These are phyloP conservation scores for Leccinum sublutescens DNA, from an alignment of 768 basidiomycete species.

Conservation along the genomic window DNA sequence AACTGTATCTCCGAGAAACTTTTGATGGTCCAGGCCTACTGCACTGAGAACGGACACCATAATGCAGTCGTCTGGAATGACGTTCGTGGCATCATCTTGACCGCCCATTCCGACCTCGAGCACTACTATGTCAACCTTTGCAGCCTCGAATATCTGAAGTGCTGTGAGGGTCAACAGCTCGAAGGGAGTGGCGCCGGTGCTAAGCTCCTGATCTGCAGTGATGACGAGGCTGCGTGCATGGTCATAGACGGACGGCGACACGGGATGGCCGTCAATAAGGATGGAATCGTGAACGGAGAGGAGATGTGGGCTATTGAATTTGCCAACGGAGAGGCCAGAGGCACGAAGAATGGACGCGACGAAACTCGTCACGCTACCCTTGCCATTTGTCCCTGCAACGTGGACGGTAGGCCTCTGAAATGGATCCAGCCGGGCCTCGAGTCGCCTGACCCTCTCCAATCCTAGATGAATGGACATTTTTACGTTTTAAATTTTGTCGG, in stretches of 20 bases:
- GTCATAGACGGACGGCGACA: conserved; percentile 49
- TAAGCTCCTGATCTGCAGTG: conserved; percentile 41
- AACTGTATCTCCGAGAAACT: conserved; percentile 78
- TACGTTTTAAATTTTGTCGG: conserved; percentile 2
- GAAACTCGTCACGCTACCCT: conserved; percentile 87
- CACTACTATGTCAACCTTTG: conserved; percentile 74
- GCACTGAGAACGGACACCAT: conserved; percentile 79
- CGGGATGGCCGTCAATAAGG: conserved; percentile 55
- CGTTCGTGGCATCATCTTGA: conserved; percentile 88
- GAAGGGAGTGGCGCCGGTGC: conserved; percentile 63
- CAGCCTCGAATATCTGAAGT: conserved; percentile 67
- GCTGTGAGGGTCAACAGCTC: conserved; percentile 86
- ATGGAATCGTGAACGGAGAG: conserved; percentile 77
- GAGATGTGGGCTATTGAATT: conserved; percentile 94
- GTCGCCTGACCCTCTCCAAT: conserved; percentile 52
- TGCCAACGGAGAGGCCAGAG: conserved; percentile 61
- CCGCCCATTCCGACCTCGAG: conserved; percentile 97
- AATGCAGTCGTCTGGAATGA: conserved; percentile 66
- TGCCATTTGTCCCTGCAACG: conserved; percentile 95
- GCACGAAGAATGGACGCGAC: conserved; percentile 70
- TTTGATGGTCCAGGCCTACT: conserved; percentile 92
- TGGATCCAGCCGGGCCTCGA: conserved; percentile 54
- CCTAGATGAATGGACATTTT: conserved; percentile 68
- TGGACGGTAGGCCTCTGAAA: conserved; percentile 84
- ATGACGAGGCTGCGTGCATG: conserved; percentile 48